Percentiles rank a stretch among this genome's conserved stretches.
These are phyloP conservation scores for Neovahlkampfia damariscottae DNA, from an alignment of 78 protist species.

Conservation along the genomic window DNA sequence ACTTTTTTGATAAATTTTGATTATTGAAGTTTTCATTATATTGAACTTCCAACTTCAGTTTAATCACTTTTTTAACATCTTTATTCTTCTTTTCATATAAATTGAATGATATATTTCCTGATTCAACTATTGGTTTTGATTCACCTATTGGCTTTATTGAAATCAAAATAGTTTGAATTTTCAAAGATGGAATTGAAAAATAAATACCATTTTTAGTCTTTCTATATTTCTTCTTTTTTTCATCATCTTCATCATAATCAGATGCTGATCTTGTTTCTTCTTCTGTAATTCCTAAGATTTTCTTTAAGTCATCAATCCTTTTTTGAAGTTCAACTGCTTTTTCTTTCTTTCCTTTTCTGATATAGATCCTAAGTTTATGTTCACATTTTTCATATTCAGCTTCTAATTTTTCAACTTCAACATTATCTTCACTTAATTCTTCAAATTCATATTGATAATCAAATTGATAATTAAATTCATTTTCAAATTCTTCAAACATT, in stretches of 20 bases:
- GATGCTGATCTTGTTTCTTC: too few species aligned
- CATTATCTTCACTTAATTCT: neutral
- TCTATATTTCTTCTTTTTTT: neutral
- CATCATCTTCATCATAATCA: neutral
- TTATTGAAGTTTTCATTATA: too few species aligned
- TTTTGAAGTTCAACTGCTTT: neutral
- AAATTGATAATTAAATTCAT: neutral
- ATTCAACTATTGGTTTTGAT: too few species aligned
- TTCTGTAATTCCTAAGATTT: neutral
- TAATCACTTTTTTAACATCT: too few species aligned
- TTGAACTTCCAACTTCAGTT: too few species aligned
- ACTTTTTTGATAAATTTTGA: too few species aligned
- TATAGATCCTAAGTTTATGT: neutral
- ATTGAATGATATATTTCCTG: too few species aligned
- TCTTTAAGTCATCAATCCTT: neutral
- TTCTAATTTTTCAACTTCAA: neutral
- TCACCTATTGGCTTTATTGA: neutral
- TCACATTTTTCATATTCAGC: neutral
- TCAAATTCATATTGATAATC: too few species aligned
- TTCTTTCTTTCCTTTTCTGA: neutral
- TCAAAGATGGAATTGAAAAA: neutral
- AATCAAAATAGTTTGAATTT: neutral
- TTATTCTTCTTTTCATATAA: too few species aligned
- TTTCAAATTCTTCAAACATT: neutral
- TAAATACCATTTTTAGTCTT: neutral